Evolutionary conservation across 805 yeast genomes (phyloP).

Genomic region (Kodamaea neixiangensis): DNA sequence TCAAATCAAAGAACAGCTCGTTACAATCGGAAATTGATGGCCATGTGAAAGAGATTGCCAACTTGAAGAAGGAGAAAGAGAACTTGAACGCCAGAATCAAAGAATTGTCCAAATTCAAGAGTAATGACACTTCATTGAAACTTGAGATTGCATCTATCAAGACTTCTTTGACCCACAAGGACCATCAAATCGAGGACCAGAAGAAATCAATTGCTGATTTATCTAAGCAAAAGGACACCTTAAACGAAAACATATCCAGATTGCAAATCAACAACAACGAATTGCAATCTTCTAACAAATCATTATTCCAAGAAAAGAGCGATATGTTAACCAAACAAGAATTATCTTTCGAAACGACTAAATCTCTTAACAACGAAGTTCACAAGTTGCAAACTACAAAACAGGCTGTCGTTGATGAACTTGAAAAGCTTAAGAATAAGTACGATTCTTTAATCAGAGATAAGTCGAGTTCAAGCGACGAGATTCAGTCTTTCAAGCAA

Average conservation of each 20-base stretch:
- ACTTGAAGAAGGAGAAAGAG: slow-evolving; percentile 36
- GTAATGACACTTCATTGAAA: slow-evolving; percentile 47
- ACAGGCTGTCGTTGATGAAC: slow-evolving; percentile 38
- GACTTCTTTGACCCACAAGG: slow-evolving; percentile 47
- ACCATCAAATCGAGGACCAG: slow-evolving; percentile 39
- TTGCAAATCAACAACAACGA: slow-evolving; percentile 45
- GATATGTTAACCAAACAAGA: slow-evolving; percentile 46
- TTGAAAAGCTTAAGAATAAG: slow-evolving; percentile 42
- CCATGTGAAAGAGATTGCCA: slow-evolving; percentile 24
- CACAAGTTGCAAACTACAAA: slow-evolving; percentile 46
- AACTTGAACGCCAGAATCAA: slow-evolving; percentile 35
- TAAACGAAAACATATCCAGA: slow-evolving; percentile 39
- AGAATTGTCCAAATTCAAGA: slow-evolving; percentile 31
- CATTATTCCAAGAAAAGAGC: slow-evolving; percentile 40
- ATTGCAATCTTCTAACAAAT: slow-evolving; percentile 35
- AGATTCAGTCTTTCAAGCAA: slow-evolving; percentile 48
- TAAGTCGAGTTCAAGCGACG: slow-evolving; percentile 39
- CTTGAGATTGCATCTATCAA: slow-evolving; percentile 50
- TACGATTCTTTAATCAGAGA: slow-evolving; percentile 36
- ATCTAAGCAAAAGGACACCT: slow-evolving; percentile 40
- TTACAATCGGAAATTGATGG: slow-evolving; percentile 21
- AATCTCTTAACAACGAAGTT: slow-evolving; percentile 35
- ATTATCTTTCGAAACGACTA: slow-evolving; percentile 28
- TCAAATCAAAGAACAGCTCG: slow-evolving; percentile 4
- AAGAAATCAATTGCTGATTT: slow-evolving; percentile 27